These are phyloP conservation scores for Claviceps paspali DNA, from an alignment of 2,329 filamentous ascomycete genomes.

Conservation along the genomic window DNA sequence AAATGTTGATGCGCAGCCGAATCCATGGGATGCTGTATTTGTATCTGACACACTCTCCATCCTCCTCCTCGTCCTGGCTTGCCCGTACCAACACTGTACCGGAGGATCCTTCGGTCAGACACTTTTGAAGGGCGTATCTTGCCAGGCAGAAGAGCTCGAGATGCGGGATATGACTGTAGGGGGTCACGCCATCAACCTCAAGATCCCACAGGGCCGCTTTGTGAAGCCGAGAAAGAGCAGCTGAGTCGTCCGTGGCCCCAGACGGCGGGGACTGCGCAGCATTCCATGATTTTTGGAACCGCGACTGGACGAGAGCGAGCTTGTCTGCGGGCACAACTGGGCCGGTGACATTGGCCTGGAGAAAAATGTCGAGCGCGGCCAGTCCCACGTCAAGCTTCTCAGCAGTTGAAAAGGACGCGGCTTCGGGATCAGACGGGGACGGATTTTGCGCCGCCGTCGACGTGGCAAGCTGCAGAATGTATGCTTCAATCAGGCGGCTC, in stretches of 20 bases:
- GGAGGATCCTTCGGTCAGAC: conserved; percentile 9
- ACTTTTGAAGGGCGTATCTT: conserved; percentile 27
- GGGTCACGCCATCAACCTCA: conserved; percentile 69
- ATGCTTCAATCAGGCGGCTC: conserved; percentile 4
- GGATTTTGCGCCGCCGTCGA: not conserved
- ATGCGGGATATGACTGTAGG: conserved; percentile 70
- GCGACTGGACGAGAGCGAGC: conserved; percentile 15
- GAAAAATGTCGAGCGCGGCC: conserved; percentile 51
- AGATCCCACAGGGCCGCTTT: conserved; percentile 51
- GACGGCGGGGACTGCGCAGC: not conserved
- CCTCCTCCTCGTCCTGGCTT: conserved; percentile 8
- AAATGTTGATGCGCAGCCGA: conserved; percentile 56
- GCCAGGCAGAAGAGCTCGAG: conserved; percentile 75
- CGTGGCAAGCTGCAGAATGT: conserved; percentile 1
- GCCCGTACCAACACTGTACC: conserved; percentile 12
- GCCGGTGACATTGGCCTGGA: conserved; percentile 79
- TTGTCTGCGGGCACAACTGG: conserved; percentile 43
- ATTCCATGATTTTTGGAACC: conserved; percentile 26
- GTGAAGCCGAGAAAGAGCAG: conserved; percentile 26
- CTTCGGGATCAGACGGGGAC: not conserved
- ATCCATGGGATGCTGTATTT: conserved; percentile 40
- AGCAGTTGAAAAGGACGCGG: conserved; percentile 2
- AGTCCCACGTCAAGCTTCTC: conserved; percentile 16
- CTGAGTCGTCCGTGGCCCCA: not conserved
- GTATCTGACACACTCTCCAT: conserved; percentile 34